phyloP scores from a whole-genome alignment of 306 rosid species.

The Hippophae rhamnoides region DNA sequence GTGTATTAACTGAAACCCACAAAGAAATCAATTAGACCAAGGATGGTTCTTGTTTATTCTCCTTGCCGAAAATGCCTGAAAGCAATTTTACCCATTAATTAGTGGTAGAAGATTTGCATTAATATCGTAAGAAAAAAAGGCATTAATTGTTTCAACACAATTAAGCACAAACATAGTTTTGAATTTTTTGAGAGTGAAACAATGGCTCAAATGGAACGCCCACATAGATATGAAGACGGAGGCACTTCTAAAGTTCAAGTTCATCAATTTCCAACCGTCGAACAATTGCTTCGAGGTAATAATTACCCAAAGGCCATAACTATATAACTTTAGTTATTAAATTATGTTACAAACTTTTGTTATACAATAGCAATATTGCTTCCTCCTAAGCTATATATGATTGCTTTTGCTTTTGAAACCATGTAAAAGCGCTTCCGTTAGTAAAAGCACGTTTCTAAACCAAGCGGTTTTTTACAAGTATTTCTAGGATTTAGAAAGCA shows the following conservation, averaged over 20 bases:
- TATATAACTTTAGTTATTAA: neutral
- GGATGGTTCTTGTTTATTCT: constrained; percentile 24
- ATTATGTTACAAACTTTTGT: neutral
- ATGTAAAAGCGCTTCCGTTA: no score
- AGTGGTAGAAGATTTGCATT: constrained; percentile 12
- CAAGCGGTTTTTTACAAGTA: no score
- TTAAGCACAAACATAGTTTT: constrained; percentile 9
- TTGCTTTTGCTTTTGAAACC: no score
- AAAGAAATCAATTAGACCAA: constrained; percentile 14
- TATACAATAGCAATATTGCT: neutral
- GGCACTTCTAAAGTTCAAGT: constrained; percentile 12
- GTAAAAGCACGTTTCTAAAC: no score
- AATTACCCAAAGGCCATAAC: neutral
- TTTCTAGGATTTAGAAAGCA: no score
- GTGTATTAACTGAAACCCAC: constrained; percentile 33
- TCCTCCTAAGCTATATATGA: neutral
- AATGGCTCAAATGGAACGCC: constrained; percentile 66
- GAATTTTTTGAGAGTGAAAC: neutral
- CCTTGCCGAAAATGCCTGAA: constrained; percentile 25
- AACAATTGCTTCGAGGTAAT: constrained; percentile 71
- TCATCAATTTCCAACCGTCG: constrained; percentile 31
- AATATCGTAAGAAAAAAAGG: constrained; percentile 11
- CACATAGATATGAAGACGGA: constrained; percentile 22
- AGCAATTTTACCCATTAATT: constrained; percentile 3
- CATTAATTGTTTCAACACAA: constrained; percentile 11